These are phyloP conservation scores for Podospora pseudopauciseta DNA, from an alignment of 495 filamentous ascomycete genomes.

Conservation along the genomic window DNA sequence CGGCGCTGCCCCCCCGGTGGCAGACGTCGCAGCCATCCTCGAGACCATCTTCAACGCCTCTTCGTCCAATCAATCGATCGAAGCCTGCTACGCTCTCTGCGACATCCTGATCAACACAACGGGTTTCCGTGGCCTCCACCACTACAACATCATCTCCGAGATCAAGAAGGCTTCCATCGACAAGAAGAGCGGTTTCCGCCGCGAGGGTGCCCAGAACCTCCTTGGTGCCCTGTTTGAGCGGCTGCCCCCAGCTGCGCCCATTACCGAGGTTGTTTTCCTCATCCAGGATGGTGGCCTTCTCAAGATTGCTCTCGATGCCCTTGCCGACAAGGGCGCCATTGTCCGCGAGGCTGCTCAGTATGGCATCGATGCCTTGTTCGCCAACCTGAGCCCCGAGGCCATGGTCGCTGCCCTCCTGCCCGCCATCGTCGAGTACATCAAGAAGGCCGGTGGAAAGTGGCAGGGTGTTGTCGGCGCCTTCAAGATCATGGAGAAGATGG, in stretches of 20 bases:
- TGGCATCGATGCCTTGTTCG: constrained; percentile 85
- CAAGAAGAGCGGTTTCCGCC: constrained; percentile 83
- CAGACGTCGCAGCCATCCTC: constrained; percentile 71
- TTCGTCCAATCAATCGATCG: constrained; percentile 80
- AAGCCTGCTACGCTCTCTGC: constrained; percentile 78
- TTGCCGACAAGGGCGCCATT: constrained; percentile 85
- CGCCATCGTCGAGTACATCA: constrained; percentile 66
- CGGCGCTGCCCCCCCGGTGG: constrained; percentile 49
- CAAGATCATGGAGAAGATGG: constrained; percentile 80
- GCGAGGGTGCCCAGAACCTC: constrained; percentile 93
- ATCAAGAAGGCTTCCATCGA: constrained; percentile 84
- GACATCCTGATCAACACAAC: constrained; percentile 74
- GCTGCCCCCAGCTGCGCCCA: constrained; percentile 70
- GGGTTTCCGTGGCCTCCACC: constrained; percentile 67
- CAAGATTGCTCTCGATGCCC: constrained; percentile 69
- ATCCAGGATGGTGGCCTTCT: constrained; percentile 74
- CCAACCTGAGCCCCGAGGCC: constrained; percentile 71
- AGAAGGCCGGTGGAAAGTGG: constrained; percentile 85
- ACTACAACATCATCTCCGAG: constrained; percentile 67
- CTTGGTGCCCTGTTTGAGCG: constrained; percentile 90
- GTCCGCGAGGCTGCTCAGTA: constrained; percentile 92
- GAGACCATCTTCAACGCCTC: constrained; percentile 73
- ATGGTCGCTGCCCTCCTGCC: constrained; percentile 77
- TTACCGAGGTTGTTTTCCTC: constrained; percentile 78
- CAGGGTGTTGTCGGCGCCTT: constrained; percentile 88